Evolutionary conservation across 1,284 basidiomycete genomes (phyloP), one percentile per base, ranked within the genome.

Genomic region (Leccinum variabile): DNA sequence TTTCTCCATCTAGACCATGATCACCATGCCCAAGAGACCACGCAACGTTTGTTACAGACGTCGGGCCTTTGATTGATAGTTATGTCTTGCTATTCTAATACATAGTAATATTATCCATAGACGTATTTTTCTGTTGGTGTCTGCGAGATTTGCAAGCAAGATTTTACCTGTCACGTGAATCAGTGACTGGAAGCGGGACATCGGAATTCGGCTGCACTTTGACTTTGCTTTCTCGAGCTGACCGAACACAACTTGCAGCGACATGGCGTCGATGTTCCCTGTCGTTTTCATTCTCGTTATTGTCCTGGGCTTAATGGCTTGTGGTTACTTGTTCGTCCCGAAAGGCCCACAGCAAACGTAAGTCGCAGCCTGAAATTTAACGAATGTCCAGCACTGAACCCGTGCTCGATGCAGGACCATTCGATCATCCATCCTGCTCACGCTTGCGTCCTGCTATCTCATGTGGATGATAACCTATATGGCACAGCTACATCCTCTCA

Each of bases 381-480:
- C 16, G 32, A 14, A 9, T n/a, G 13, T 35, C 44, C 11, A 35
- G 50, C 49, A 33, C 35, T 60, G 25, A 60, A 16, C 30, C 5
- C 33, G 18, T 53, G 14, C 37, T 54, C 56, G 28, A 62, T 56
- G 41, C 77, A 97, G 95, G 63, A 84, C 95, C 53, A 82, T 95
- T 67, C 89, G 95, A 70, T 91, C 93, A 5, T 84, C 84, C 65
- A 72, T 92, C 54, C 81, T 93, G 77, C 84, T 97, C 63, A 84
- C 91, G 1, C 76, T 97, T 18, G 80, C 86, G 5, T 90, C 86
- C 65, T 95, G 91, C 78, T 97, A 95, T 79, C 83, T 97, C 68
- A 91, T 97, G 89, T 97, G 95, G 95, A 90, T 90, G 76, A 86
- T 96, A 72, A 95, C 95, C 7, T 97, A 96, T 75, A 82, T 97